A percentile compares a stretch with the other conserved stretches of the same genome.
These are phyloP conservation scores for Boletus albobrunnescens DNA, from an alignment of 1,284 basidiomycete genomes.

Conservation along the genomic window DNA sequence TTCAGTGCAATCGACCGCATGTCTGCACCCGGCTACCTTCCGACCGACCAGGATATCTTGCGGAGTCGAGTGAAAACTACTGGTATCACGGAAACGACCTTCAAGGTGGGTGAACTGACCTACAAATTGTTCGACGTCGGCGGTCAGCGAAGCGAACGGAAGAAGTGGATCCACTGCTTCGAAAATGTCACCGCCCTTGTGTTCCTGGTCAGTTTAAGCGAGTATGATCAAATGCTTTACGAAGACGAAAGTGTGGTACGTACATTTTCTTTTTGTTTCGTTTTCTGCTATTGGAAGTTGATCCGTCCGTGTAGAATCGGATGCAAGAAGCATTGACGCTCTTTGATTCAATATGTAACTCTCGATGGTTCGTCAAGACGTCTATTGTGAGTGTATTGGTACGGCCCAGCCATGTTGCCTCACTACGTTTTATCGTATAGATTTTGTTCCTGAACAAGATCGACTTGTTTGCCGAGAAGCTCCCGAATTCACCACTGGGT, in stretches of 20 bases:
- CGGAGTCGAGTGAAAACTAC: constrained; percentile 94
- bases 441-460: constrained; percentile 95
- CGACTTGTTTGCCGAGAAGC: constrained; percentile 92
- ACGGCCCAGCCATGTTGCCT: neutral
- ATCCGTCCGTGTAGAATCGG: constrained; percentile 62
- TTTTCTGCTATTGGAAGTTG: constrained; percentile 8
- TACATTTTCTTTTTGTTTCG: constrained; percentile 19
- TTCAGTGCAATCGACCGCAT: constrained; percentile 91
- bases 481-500: constrained; percentile 80
- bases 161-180: constrained; percentile 97
- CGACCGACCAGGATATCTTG: constrained; percentile 93
- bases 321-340: constrained; percentile 96
- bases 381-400: constrained; percentile 58
- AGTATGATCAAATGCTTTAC: constrained; percentile 93
- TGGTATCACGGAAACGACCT: constrained; percentile 93
- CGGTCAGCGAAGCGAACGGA: constrained; percentile 89
- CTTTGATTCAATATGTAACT: constrained; percentile 97
- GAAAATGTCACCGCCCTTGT: constrained; percentile 95
- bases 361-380: constrained; percentile 89
- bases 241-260: constrained; percentile 89
- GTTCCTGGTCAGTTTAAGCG: constrained; percentile 88
- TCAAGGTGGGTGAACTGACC: constrained; percentile 88
- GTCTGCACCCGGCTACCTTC: constrained; percentile 71
- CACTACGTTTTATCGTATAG: constrained; percentile 34
- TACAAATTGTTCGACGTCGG: constrained; percentile 94